Base-by-base conservation (phyloP, 129 eudicot species). In the Helianthus tuberosus region DNA sequence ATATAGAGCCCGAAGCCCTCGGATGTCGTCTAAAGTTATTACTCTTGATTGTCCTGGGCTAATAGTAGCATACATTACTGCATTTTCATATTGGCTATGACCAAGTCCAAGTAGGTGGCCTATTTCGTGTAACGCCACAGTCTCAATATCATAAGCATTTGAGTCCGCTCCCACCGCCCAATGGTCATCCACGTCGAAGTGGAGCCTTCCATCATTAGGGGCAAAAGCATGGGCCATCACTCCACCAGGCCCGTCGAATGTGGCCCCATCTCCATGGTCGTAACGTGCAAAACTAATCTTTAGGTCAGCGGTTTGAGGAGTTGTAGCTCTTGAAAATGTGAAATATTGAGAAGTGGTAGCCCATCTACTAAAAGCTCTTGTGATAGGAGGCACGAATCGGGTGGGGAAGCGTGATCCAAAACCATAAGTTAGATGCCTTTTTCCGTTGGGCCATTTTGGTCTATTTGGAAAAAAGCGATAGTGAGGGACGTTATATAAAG, bases 231-330 rank as follows among this genome's bases (percentile, higher is more conserved):
- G 82, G 11, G 81, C 86, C 76, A 82, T 58, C 58, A 59, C 75
- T 10, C 86, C 86, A 57, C 82, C 83, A 25, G 46, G 79, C n/a
- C 82, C 82, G 11, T 72, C 83, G 73, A 82, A 82, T 41, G 76
- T 72, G 15, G 11, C 25, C 55, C 79, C 82, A 38, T 81, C 85
- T 60, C 79, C 79, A 65, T 81, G 86, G 50, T 58, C 12, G 48
- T 71, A 15, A 25, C 78, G 75, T 9, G 15, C 29, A 55, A 82
- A 82, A 50, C 67, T 52, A 23, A 82, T 76, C 75, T 50, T 66
- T 61, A 82, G 5, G 36, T 80, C 80, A 16, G 84, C 84, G 38
- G 72, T 20, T 38, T 23, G 20, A 3, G 46, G 64, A 16, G 67
- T 74, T 68, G 25, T 52, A 61, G 77, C 84, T 69, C 43, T 61